Evolutionary conservation across 768 basidiomycete species (phyloP), one percentile per base, ranked within the genome.

Genomic region (Nidularia pulvinata): DNA sequence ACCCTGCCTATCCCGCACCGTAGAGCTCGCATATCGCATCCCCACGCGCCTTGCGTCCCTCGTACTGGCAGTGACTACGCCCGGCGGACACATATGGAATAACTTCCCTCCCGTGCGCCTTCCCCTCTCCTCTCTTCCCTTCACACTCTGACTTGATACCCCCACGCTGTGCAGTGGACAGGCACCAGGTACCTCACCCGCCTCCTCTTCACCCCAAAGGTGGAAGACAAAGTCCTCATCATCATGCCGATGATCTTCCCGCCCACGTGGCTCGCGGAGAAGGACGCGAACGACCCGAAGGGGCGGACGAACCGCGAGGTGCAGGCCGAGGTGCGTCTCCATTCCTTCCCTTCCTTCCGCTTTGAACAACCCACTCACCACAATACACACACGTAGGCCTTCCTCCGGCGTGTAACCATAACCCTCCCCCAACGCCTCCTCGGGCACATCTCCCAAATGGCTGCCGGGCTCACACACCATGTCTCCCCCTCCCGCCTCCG

Each of bases 391-490:
- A 4, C 36, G 7, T 49, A 91, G 87, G 54, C 59, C 2, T 76
- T 75, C 58, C 65, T 71, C 39, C 67, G 62, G 14, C 82, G 86
- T 16, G 69, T 83, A 14, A 58, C 66, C 4, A 68, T 80, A 6
- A 84, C 86, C 1, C 78, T 76, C 34, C 82, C 80, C 2, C 92
- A 91, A 58, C 72, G 69, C 2, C 64, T 85, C 49, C 55, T 80
- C 14, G 91, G 91, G 0, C 69, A 80, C 30, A 53, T 93, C 13
- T 90, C 87, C 9, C 93, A 94, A 65, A 84, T 89, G 82, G 74
- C 71, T 11, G 89, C 91, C 1, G 84, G 61, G 0, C 57, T 89
- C 1, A 87, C 85, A 0, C 90, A 93, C 62, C 61, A 77, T 50
- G 83, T 91, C 58, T 61, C 70, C 5, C 66, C 78, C 0, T 72